Percentiles rank a stretch among this genome's conserved stretches.
These are phyloP conservation scores for Aspergillus sparsus DNA, from an alignment of 495 filamentous ascomycete species.

Conservation along the genomic window DNA sequence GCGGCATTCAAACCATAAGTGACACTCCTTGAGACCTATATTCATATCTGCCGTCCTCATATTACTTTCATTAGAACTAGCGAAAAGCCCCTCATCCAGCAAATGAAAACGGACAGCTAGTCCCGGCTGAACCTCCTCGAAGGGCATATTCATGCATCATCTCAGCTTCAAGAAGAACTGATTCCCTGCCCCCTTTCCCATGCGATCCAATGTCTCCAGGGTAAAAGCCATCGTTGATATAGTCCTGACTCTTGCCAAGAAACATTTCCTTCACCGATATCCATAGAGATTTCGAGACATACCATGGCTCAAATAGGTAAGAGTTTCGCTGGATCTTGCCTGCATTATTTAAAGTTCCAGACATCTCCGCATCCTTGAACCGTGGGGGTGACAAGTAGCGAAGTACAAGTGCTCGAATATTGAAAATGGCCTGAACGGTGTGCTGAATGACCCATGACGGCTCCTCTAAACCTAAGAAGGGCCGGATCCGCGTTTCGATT, in stretches of 20 bases:
- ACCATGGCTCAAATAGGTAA: slow-evolving; percentile 1
- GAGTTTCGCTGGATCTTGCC: background rate
- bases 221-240: background rate
- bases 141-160: slow-evolving; percentile 7
- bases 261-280: background rate
- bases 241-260: background rate
- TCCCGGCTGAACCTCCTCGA: background rate
- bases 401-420: background rate
- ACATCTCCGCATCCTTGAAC: background rate
- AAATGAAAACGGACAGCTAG: slow-evolving; percentile 3
- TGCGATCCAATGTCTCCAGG: background rate
- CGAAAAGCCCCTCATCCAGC: background rate
- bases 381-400: background rate
- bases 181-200: background rate
- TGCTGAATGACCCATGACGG: background rate
- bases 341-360: background rate
- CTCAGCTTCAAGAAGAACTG: background rate
- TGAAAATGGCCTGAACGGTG: background rate
- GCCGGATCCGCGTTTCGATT: background rate
- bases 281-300: slow-evolving; percentile 5
- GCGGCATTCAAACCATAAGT: no score
- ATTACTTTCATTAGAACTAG: no score
- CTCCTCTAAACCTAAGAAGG: slow-evolving; percentile 4
- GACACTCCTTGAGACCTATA: no score
- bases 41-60: no score